Evolutionary conservation across 352 stramenopile species (phyloP), one percentile per base, ranked within the genome.

Genomic region (Pythium plurisporium): DNA sequence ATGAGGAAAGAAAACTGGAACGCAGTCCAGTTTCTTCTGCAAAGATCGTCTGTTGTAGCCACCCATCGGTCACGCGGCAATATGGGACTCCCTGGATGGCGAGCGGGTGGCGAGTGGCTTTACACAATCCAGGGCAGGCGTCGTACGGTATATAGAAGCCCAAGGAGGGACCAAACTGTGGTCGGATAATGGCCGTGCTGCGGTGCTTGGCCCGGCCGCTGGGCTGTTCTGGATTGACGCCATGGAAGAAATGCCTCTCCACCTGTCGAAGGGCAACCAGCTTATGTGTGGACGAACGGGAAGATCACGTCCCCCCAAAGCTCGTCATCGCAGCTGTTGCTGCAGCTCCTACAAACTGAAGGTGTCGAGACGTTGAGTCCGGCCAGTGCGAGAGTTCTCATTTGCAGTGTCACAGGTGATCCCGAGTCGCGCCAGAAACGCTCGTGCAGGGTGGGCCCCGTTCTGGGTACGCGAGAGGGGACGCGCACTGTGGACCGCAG

Each of bases 221-320:
- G 44, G 26, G 25, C 45, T 25, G 26, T 50, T 52, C 55, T 59
- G 48, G 49, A 64, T 59, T 64, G 57, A 54, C 48, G 57, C 57
- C 48, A 58, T 64, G 57, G 57, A 64, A 64, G 41, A 64, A 64
- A 55, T 38, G 3, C 6, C 4, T 8, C 29, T 9, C 38, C 22
- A 30, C 31, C 37, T 14, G 11, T 15, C 26, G 20, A 26, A n/a
- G 4, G 26, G 49, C 26, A 56, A 45, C 37, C 36, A 36, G 20
- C 38, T 34, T 36, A 47, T 47, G 23, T 25, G 48, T 55, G 48
- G 48, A 45, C 48, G 9, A 29, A 41, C 9, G 34, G 27, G 36
- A 36, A 8, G 15, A 19, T 5, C 22, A 30, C n/a, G n/a, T n/a
- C n/a, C n/a, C n/a, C n/a, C n/a, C n/a, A n/a, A n/a, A 14, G n/a